These are phyloP conservation scores for Rubia peregrina DNA, from an alignment of 305 asterid species.

Conservation along the genomic window DNA sequence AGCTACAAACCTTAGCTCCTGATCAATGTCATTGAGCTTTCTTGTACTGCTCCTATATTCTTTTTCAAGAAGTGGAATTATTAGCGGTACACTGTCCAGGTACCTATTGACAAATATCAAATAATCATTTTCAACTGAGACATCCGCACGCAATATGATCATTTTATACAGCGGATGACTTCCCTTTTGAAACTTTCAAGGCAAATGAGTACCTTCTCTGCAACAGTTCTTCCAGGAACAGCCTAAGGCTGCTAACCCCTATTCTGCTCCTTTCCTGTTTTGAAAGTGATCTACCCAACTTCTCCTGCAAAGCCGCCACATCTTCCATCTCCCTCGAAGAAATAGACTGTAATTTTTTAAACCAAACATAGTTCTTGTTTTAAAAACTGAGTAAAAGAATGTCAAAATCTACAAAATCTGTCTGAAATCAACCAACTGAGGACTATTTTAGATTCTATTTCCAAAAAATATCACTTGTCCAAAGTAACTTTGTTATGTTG, in stretches of 20 bases:
- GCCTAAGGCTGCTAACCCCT: constrained; percentile 89
- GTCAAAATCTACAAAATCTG: not conserved
- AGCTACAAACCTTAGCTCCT: constrained; percentile 68
- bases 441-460: too few relatives aligned
- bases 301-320: constrained; percentile 78
- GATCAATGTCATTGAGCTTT: constrained; percentile 75
- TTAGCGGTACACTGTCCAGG: constrained; percentile 84
- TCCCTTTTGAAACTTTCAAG: not conserved
- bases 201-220: constrained; percentile 49
- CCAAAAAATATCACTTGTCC: too few relatives aligned
- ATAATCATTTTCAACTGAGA: constrained; percentile 23
- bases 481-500: too few relatives aligned
- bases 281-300: constrained; percentile 82
- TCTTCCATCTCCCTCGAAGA: constrained; percentile 82
- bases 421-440: too few relatives aligned
- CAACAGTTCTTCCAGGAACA: constrained; percentile 88
- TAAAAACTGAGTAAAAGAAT: not conserved
- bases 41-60: constrained; percentile 69
- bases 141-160: not conserved
- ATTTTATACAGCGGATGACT: not conserved
- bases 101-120: constrained; percentile 46
- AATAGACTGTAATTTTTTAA: constrained; percentile 46
- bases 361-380: not conserved
- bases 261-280: constrained; percentile 78
- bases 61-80: constrained; percentile 91